Evolutionary conservation across 768 basidiomycete genomes (phyloP), one percentile per base, ranked within the genome.

Genomic region (Lactarius hengduanensis): DNA sequence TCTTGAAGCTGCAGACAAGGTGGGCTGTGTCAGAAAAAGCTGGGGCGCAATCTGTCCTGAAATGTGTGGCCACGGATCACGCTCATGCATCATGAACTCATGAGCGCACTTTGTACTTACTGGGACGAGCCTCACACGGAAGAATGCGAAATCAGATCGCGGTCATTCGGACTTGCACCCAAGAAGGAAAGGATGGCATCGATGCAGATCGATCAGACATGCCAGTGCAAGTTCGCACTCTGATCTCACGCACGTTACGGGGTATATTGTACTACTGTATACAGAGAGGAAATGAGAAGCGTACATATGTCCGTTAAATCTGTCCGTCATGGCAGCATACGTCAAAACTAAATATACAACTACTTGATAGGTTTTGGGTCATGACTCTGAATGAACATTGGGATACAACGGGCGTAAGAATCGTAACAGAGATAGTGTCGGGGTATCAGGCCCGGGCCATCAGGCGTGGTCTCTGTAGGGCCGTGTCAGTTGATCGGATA

Each of bases 391-490:
- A 41, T n/a, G 20, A 30, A 30, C 6, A 20, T 36, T 38, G 45
- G 30, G 22, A 65, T 1, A 20, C 13, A 57, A 34, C 10, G 4
- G 26, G 7, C 50, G 26, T 53, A 22, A 28, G 26, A 55, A 55
- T 60, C 53, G 38, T 59, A 30, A 55, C 30, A 9, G 34, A 45
- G 4, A 28, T 32, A 18, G 8, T 7, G 43, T 53, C n/a, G 50
- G 8, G 50, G 22, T 53, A 50, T 53, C 26, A 53, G 50, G 47
- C n/a, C 11, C 22, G 50, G 26, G 13, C 1, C 13, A 15, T 53
- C 15, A 53, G 50, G 6, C 50, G 50, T 53, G 50, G 50, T 53
- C 50, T 53, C 50, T 66, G 28, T 30, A 7, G 13, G 57, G 30
- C 26, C 11, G 1, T 50, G 50, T 53, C 26, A 53, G 13, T 66